Evolutionary conservation across 2,329 filamentous ascomycete species (phyloP).

Genomic region (Simplicillium aogashimaense): DNA sequence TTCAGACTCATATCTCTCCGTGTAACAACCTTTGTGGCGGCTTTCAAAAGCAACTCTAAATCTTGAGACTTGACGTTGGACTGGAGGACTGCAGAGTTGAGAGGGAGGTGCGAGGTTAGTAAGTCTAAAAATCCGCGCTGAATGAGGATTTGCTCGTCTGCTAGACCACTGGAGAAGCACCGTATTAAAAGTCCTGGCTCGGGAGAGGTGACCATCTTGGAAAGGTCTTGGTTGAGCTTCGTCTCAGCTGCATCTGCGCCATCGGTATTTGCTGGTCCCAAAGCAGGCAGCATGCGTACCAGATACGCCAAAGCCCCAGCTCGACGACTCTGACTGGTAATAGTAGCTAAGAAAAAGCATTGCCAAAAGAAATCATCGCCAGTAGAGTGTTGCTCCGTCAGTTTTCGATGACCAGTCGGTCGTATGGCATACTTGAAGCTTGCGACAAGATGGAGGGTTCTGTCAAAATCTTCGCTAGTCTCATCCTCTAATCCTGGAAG

Average conservation of each 20-base stretch:
- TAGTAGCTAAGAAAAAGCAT: conserved; percentile 78
- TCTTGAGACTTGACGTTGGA: conserved; percentile 63
- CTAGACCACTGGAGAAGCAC: conserved; percentile 83
- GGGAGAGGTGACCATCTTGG: conserved; percentile 67
- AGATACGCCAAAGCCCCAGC: conserved; percentile 85
- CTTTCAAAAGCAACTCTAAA: conserved; percentile 69
- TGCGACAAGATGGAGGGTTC: conserved; percentile 69
- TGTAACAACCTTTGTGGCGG: conserved; percentile 78
- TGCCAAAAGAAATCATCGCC: conserved; percentile 95
- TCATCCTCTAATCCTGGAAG: conserved; percentile 91
- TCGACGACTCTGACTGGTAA: conserved; percentile 78
- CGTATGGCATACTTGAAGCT: conserved; percentile 63
- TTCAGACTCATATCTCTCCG: conserved; percentile 96
- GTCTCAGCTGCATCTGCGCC: neutral
- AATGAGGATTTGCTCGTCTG: conserved; percentile 80
- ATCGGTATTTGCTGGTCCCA: conserved; percentile 13
- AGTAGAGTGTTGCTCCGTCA: conserved; percentile 42
- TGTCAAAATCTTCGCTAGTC: conserved; percentile 92
- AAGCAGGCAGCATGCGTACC: conserved; percentile 58
- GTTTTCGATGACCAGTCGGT: conserved; percentile 37
- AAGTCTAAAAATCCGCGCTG: conserved; percentile 92
- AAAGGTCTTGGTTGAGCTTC: conserved; percentile 30
- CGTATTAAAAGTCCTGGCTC: conserved; percentile 86
- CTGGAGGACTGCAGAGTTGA: conserved; percentile 75
- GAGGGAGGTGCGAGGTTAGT: conserved; percentile 78